Conservation (phyloP, 345 rosid species). For the Iberis pinnata region DNA sequence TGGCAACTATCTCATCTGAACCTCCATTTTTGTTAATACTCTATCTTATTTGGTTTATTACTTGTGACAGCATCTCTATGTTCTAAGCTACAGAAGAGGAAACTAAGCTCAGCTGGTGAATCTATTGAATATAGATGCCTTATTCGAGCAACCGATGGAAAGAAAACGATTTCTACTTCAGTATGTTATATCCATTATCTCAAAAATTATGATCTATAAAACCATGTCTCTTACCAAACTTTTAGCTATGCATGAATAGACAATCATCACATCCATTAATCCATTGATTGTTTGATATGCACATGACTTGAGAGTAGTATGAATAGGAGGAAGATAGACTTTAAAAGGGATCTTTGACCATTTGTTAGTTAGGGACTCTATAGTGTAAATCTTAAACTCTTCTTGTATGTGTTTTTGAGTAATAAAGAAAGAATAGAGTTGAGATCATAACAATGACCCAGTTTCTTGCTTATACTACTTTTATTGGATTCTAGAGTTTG, state of each 20-base stretch:
- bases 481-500: too few relatives aligned
- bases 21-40: neutral
- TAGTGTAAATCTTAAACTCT: too few relatives aligned
- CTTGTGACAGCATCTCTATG: slow-evolving; percentile 57
- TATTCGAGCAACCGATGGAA: slow-evolving; percentile 83
- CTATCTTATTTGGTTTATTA: slow-evolving; percentile 1
- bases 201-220: neutral
- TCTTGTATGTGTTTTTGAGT: too few relatives aligned
- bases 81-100: slow-evolving; percentile 70
- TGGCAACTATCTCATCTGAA: neutral
- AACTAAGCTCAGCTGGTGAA: slow-evolving; percentile 50
- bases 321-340: too few relatives aligned
- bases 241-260: neutral
- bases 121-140: slow-evolving; percentile 78
- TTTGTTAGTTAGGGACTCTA: too few relatives aligned
- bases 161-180: slow-evolving; percentile 73
- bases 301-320: too few relatives aligned
- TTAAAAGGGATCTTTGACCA: too few relatives aligned
- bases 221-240: neutral
- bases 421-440: too few relatives aligned
- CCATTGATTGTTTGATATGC: too few relatives aligned
- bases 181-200: slow-evolving; percentile 31
- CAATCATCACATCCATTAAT: neutral
- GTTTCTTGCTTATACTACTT: too few relatives aligned
- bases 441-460: too few relatives aligned